Conservation (phyloP, 2,329 filamentous ascomycete species). For the Cordyceps militaris region DNA sequence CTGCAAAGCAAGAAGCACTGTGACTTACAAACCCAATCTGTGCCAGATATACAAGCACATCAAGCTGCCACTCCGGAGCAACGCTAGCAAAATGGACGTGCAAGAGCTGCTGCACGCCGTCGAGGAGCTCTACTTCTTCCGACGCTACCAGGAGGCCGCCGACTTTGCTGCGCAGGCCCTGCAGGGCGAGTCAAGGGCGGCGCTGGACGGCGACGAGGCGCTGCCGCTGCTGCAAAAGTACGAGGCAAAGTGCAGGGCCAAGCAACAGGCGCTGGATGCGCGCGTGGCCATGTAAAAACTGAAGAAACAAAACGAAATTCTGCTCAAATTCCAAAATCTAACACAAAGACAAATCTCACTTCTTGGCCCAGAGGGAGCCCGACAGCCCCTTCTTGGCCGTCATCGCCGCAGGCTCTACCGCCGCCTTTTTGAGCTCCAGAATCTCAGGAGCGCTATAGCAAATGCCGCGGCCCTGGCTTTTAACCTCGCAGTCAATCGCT, state of each 20-base stretch:
- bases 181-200: constrained; percentile 20
- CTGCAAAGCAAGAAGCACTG: background rate
- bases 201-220: constrained; percentile 40
- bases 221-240: constrained; percentile 35
- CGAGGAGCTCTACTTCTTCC: constrained; percentile 51
- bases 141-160: constrained; percentile 39
- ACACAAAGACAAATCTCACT: background rate
- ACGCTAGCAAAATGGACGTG: constrained; percentile 37
- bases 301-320: background rate
- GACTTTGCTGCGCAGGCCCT: constrained; percentile 33
- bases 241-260: constrained; percentile 33
- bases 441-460: constrained; percentile 8
- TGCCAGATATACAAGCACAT: constrained; percentile 39
- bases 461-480: background rate
- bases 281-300: background rate
- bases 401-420: background rate
- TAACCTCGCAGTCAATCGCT: background rate
- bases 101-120: constrained; percentile 49
- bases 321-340: background rate
- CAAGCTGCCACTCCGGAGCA: constrained; percentile 31
- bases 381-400: background rate
- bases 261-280: constrained; percentile 12
- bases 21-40: background rate
- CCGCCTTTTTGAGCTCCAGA: background rate
- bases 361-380: background rate